Base-by-base conservation (phyloP, 2,329 filamentous ascomycete species). In the Arthrinium puccinioides region DNA sequence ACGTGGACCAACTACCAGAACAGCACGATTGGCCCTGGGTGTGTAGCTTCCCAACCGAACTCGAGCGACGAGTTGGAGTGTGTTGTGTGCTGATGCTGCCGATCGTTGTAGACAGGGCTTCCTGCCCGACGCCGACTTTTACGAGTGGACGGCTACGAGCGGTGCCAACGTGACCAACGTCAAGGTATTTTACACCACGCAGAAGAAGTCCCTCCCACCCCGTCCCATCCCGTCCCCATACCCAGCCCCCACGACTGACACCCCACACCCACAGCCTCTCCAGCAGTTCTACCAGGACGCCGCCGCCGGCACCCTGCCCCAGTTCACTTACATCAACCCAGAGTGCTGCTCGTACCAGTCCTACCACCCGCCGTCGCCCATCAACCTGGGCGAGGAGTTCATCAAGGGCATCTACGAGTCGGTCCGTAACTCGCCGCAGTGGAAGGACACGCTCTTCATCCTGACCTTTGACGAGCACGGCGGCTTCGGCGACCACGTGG, bases 381-480 rank as follows among this genome's bases (percentile, higher is more conserved):
- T 33, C 31, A 33, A 33, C 31, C 31, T 33, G 31, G 31, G 31
- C 31, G 31, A 33, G 31, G n/a, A 11, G n/a, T 33, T 33, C 31
- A 33, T 33, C 31, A 33, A 33, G 31, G 31, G 31, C 20, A 33
- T 33, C 20, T 33, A 33, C 31, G 31, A 33, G 31, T 20, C 31
- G 5, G 31, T 33, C 14, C 31, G 31, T 21, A 33, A 33, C 20
- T 33, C 31, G 31, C 31, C 31, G n/a, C 31, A 33, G 20, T 33
- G 31, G 31, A 16, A 33, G 14, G 31, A 33, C 31, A 33, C 31
- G 20, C 31, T 33, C 5, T 33, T 33, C 20, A 21, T 33, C 4
- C n/a, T 33, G 9, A 33, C 31, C 9, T 33, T 33, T 8, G 31
- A 33, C 31, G 31, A 33, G 20, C 31, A 33, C 20, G 31, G 31